These are phyloP conservation scores for Globisporangium rhizosaccharum DNA, from an alignment of 352 stramenopile species.

Conservation along the genomic window DNA sequence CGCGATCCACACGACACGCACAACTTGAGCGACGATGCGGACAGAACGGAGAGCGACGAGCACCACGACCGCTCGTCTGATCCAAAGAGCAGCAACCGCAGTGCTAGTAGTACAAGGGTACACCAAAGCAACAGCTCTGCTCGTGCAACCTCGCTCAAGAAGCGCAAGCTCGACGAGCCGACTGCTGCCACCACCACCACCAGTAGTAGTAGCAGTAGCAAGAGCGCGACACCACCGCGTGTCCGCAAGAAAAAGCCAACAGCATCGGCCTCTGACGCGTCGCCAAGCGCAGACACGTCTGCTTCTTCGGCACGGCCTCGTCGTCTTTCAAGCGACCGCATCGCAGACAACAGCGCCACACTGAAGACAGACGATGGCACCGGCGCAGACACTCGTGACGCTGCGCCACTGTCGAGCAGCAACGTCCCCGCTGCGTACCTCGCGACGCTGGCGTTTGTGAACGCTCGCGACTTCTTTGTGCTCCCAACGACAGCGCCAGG, in stretches of 20 bases:
- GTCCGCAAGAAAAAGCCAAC: no score
- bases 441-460: conserved; percentile 37
- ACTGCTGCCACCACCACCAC: background rate
- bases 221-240: no score
- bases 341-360: no score
- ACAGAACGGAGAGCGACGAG: conserved; percentile 1
- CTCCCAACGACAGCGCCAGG: background rate
- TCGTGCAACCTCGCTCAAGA: background rate
- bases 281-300: background rate
- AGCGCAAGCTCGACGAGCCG: conserved; percentile 2
- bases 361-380: background rate
- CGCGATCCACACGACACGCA: no score
- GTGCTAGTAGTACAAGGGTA: background rate
- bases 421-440: conserved; percentile 40
- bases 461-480: conserved; percentile 44
- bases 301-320: no score
- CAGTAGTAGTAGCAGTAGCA: background rate
- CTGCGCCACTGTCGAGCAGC: conserved; percentile 5
- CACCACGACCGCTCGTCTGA: background rate
- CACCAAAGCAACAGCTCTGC: background rate
- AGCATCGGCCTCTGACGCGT: no score
- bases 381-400: background rate
- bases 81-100: no score
- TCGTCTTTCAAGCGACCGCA: background rate
- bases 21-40: background rate